Base-by-base conservation (phyloP, 768 basidiomycete genomes). In the Boletales sp. region DNA sequence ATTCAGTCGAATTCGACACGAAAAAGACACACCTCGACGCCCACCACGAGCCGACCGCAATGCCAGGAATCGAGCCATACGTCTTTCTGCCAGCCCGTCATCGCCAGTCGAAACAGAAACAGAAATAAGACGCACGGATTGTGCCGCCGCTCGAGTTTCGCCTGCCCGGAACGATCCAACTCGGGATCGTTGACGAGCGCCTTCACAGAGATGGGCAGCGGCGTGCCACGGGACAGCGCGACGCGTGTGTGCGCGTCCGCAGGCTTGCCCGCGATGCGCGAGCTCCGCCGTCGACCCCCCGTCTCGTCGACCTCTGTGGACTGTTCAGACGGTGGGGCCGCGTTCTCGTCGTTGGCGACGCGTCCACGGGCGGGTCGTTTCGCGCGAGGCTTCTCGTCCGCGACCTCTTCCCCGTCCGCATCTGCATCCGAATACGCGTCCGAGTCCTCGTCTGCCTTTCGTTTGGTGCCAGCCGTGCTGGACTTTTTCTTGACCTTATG, bases 11-110 rank as follows among this genome's bases (percentile, higher is more conserved):
- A 5, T 30, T n/a, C 8, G 8, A 34, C 34, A 21, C 14, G 17
- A 34, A 3, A 14, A 24, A 5, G 10, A 58, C 80, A 48, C 69
- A 75, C 72, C 91, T 74, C 6, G 75, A 79, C 48, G 81, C 77
- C 90, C 91, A 97, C 84, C 87, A 90, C 21, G 83, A 83, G 3
- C 91, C 92, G 14, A 93, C 82, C 21, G 76, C 74, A 17, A 95
- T 67, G 3, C 80, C 90, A 7, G 91, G 90, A 49, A 97, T 94
- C 31, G 74, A 58, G 0, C 94, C 94, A 66, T 82, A 94, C 2
- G 70, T 77, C 70, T 92, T 94, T 11, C 88, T 90, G 51, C 48
- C 21, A 4, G 43, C 17, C 21, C 24, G 24, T 67, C 60, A 9
- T 68, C 63, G 36, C 56, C 64, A 0, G 6, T 2, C 7, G 24